Evolutionary conservation across 2,329 filamentous ascomycete species (phyloP), one percentile per base, ranked within the genome.

Genomic region (Ophiocordyceps unilateralis): DNA sequence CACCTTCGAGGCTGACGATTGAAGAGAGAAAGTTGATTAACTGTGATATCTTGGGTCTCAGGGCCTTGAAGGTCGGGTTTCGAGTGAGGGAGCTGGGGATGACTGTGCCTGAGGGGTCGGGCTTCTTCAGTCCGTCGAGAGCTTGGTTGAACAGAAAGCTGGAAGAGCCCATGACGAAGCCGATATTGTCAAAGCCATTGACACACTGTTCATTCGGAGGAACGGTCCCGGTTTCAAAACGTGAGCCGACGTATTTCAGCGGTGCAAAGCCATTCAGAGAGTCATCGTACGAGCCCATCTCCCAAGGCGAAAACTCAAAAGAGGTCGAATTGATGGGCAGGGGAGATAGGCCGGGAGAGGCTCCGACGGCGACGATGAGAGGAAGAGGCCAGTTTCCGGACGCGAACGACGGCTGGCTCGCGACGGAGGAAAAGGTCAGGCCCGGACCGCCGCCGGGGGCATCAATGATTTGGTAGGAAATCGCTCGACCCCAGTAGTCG

Each of bases 381-480:
- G 41, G 32, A 14, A 36, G 14, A 5, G 70, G 70, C 1, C 61
- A 52, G 32, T 61, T 56, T 40, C 58, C 69, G 26, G 58, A 50
- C 19, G 54, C 53, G 50, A 74, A 70, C 45, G 57, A 51, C 39
- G 59, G 56, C 42, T 70, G 57, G 38, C 65, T 51, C 61, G 58
- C 64, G 51, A 68, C 66, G 4, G 84, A 91, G 3, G 85, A 93
- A 65, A 80, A 93, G 4, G 87, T 94, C 54, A 81, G 87, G 14
- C 67, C 69, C 14, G 81, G 76, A 0, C 84, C 87, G 34, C 87
- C 88, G 47, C 83, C 63, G 1, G 69, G 70, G 6, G 75, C 81
- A 55, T 89, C 83, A 56, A 94, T 73, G 40, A 94, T 72, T 62
- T 94, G 87, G 61, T 82, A 93, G 1, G 80, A 80, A n/a, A 94